Percentiles rank a stretch among this genome's conserved stretches.
These are phyloP conservation scores for Rehmannia glutinosa DNA, from an alignment of 257 asterid species.

Conservation along the genomic window DNA sequence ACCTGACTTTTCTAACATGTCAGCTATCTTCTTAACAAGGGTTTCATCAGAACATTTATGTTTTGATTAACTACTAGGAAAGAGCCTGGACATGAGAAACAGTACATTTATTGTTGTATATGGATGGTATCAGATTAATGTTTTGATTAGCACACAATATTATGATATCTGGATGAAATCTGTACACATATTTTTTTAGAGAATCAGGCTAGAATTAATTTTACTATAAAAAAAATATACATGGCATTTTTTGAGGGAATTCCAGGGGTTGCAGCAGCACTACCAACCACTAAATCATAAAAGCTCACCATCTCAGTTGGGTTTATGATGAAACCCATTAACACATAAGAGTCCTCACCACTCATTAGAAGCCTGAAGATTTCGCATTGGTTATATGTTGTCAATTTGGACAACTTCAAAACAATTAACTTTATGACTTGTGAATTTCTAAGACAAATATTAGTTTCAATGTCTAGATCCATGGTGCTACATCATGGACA, in stretches of 20 bases:
- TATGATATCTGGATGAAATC: neutral
- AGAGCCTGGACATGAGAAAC: no score
- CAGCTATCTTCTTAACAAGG: no score
- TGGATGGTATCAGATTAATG: no score
- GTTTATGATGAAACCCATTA: slow-evolving; percentile 51
- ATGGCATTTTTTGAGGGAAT: slow-evolving; percentile 40
- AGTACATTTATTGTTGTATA: no score
- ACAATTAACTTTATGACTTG: slow-evolving; percentile 31
- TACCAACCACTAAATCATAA: slow-evolving; percentile 37
- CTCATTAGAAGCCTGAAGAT: slow-evolving; percentile 6
- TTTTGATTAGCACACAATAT: no score
- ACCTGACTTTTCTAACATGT: no score
- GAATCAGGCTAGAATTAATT: neutral
- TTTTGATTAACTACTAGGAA: no score
- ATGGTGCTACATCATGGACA: no score
- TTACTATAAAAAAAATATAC: slow-evolving; percentile 11
- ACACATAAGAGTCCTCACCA: slow-evolving; percentile 5
- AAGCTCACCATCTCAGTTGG: slow-evolving; percentile 33
- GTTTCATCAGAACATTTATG: no score
- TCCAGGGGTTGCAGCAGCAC: slow-evolving; percentile 50
- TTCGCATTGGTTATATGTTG: neutral
- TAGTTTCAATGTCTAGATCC: no score
- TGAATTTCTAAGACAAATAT: no score
- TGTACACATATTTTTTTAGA: neutral
- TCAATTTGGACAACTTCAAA: slow-evolving; percentile 2